Evolutionary conservation across 305 asterid genomes (phyloP).

Genomic region (Solanum hybrid): DNA sequence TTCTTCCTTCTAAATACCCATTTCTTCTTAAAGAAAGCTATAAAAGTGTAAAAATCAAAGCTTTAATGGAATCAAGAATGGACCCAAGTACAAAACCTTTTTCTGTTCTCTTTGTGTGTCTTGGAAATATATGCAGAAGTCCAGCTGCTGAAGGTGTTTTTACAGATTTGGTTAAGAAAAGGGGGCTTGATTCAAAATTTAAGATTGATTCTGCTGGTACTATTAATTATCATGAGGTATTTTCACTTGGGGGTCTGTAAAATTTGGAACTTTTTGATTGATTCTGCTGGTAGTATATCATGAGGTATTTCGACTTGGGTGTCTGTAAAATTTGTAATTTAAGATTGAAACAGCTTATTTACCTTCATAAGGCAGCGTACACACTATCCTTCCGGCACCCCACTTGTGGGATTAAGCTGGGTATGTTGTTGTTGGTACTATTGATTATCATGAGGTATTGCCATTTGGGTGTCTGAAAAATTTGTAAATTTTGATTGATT

Average conservation of each 20-base stretch:
- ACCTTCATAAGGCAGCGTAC: too few relatives aligned
- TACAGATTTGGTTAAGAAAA: slow-evolving; percentile 50
- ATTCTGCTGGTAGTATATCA: too few relatives aligned
- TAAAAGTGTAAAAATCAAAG: slow-evolving; percentile 15
- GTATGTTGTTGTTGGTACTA: background rate
- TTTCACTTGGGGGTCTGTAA: background rate
- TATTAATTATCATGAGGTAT: too few relatives aligned
- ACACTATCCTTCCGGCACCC: too few relatives aligned
- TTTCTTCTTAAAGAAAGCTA: slow-evolving; percentile 7
- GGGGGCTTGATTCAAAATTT: slow-evolving; percentile 49
- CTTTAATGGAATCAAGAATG: slow-evolving; percentile 49
- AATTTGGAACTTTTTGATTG: background rate
- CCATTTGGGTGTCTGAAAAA: background rate
- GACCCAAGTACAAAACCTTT: slow-evolving; percentile 33
- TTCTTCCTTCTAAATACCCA: slow-evolving; percentile 9
- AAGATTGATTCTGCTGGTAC: slow-evolving; percentile 41
- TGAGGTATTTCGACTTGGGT: too few relatives aligned
- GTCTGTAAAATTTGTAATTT: background rate
- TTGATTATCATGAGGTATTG: too few relatives aligned
- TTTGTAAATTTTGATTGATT: slow-evolving; percentile 20
- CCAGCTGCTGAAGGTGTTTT: slow-evolving; percentile 43
- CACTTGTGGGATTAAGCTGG: too few relatives aligned
- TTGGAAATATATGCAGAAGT: slow-evolving; percentile 91
- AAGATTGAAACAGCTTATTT: background rate
- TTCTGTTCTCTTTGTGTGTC: slow-evolving; percentile 83